A percentile compares a stretch with the other conserved stretches of the same genome.
phyloP scores from a whole-genome alignment of 345 rosid genomes.

The Eucalyptus cloeziana region DNA sequence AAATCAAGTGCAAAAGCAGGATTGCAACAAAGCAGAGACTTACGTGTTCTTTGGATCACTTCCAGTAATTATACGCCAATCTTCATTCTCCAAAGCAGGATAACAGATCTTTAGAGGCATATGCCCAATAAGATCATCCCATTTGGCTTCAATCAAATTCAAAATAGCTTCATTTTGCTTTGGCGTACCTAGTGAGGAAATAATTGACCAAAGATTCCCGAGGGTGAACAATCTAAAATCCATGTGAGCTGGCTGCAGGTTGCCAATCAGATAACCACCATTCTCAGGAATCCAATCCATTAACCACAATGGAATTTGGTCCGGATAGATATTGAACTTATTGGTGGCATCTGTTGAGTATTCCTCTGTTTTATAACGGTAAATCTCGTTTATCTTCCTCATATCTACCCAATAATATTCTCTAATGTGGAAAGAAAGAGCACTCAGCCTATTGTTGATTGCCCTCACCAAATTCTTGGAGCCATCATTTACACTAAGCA shows the following conservation, averaged over 20 bases:
- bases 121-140: slow-evolving; percentile 69
- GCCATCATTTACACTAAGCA: slow-evolving; percentile 50
- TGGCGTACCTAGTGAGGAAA: slow-evolving; percentile 71
- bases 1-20: neutral
- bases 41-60: slow-evolving; percentile 97
- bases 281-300: slow-evolving; percentile 86
- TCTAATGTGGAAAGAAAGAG: slow-evolving; percentile 80
- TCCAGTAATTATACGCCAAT: slow-evolving; percentile 94
- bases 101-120: slow-evolving; percentile 94
- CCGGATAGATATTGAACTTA: slow-evolving; percentile 87
- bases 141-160: slow-evolving; percentile 63
- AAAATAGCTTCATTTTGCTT: slow-evolving; percentile 65
- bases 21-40: neutral
- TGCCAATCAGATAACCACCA: slow-evolving; percentile 77
- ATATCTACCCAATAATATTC: slow-evolving; percentile 88
- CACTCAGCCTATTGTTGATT: slow-evolving; percentile 71
- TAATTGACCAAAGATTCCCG: slow-evolving; percentile 77
- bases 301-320: slow-evolving; percentile 80
- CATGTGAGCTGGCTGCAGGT: slow-evolving; percentile 83
- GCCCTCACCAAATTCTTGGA: slow-evolving; percentile 65
- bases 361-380: slow-evolving; percentile 86
- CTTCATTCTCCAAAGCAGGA: slow-evolving; percentile 81
- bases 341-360: slow-evolving; percentile 77
- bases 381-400: slow-evolving; percentile 79
- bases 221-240: slow-evolving; percentile 83